Conservation (phyloP, 257 asterid genomes). For the Leptodermis oblonga region DNA sequence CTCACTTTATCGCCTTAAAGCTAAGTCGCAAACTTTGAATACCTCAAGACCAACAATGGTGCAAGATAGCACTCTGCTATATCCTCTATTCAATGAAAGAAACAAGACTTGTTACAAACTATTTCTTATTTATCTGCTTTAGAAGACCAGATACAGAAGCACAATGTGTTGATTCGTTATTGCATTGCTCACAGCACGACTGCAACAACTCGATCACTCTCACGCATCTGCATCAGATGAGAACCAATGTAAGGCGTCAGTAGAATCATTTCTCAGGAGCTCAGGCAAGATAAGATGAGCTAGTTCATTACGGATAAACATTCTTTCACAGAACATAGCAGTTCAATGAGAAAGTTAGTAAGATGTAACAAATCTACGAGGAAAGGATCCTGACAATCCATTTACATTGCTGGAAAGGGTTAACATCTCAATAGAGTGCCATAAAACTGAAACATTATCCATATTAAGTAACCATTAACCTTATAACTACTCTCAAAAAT, state of each 20-base stretch:
- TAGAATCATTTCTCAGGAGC: background rate
- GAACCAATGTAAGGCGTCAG: background rate
- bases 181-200: constrained; percentile 80
- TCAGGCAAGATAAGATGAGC: background rate
- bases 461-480: too few species aligned
- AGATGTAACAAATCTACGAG: too few species aligned
- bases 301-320: background rate
- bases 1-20: background rate
- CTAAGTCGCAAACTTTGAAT: background rate
- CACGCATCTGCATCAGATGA: constrained; percentile 77
- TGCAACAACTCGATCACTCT: constrained; percentile 73
- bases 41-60: background rate
- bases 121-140: constrained; percentile 64
- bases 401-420: background rate
- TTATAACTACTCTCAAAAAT: background rate
- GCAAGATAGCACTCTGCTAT: background rate
- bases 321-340: background rate
- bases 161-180: constrained; percentile 85
- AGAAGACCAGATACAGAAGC: constrained; percentile 76
- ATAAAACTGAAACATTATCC: background rate
- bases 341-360: background rate
- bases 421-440: background rate
- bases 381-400: background rate
- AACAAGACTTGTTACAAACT: background rate
- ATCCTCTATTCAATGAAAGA: background rate